A percentile compares a stretch with the other conserved stretches of the same genome.
These are phyloP conservation scores for Oxyria digyna DNA, from an alignment of 148 eudicot genomes.

Conservation along the genomic window DNA sequence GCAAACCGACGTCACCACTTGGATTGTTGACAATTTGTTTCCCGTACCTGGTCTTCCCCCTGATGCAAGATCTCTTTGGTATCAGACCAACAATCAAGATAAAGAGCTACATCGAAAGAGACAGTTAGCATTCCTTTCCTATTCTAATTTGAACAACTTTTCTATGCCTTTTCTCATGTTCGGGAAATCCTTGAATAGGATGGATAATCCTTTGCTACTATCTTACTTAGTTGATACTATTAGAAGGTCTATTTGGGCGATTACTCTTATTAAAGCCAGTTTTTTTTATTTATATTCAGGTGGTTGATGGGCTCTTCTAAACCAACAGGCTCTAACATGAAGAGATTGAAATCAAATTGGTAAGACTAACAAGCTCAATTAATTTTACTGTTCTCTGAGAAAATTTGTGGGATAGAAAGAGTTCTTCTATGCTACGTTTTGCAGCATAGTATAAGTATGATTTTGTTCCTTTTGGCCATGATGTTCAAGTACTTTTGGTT, in stretches of 20 bases:
- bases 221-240: background rate
- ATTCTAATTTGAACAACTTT: background rate
- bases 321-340: background rate
- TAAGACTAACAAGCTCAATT: background rate
- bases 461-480: no score
- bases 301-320: constrained; percentile 2
- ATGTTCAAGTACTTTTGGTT: background rate
- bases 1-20: no score
- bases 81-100: background rate
- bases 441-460: background rate
- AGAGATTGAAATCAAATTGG: background rate
- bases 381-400: background rate
- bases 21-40: no score
- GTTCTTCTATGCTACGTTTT: background rate
- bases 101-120: background rate
- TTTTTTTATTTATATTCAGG: background rate
- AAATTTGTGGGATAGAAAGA: background rate
- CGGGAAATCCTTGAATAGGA: no score
- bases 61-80: background rate
- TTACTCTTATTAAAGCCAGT: background rate
- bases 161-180: background rate
- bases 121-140: constrained; percentile 1
- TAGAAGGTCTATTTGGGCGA: background rate
- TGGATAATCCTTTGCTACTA: background rate
- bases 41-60: no score